Conservation (phyloP, 495 filamentous ascomycete species). For the Glonium stellatum region DNA sequence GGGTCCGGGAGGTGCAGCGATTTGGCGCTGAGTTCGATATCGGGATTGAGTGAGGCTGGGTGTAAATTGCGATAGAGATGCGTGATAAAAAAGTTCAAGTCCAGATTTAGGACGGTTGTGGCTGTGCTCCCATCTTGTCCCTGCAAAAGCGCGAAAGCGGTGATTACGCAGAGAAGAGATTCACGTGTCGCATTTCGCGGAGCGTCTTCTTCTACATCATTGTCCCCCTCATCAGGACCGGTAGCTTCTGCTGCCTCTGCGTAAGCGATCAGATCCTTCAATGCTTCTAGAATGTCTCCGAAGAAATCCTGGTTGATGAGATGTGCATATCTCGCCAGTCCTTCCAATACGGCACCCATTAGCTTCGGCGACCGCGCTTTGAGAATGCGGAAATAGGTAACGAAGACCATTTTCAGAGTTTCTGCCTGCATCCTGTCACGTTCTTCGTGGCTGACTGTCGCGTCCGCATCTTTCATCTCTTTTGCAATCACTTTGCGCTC, state of each 20-base stretch:
- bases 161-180: slow-evolving; percentile 88
- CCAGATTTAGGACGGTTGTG: slow-evolving; percentile 64
- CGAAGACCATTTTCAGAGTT: slow-evolving; percentile 91
- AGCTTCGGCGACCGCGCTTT: slow-evolving; percentile 70
- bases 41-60: slow-evolving; percentile 66
- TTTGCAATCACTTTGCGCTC: slow-evolving; percentile 83
- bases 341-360: slow-evolving; percentile 91
- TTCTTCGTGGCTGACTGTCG: slow-evolving; percentile 81
- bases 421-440: slow-evolving; percentile 88
- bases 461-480: slow-evolving; percentile 89
- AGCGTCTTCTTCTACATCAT: slow-evolving; percentile 41
- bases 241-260: slow-evolving; percentile 44
- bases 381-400: slow-evolving; percentile 86
- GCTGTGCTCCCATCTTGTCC: slow-evolving; percentile 72
- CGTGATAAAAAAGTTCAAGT: slow-evolving; percentile 88
- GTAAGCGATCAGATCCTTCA: slow-evolving; percentile 80
- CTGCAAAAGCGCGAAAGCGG: slow-evolving; percentile 85
- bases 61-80: slow-evolving; percentile 84
- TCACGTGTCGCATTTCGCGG: slow-evolving; percentile 67
- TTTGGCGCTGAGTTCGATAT: slow-evolving; percentile 77
- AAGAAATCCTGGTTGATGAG: slow-evolving; percentile 98
- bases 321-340: slow-evolving; percentile 84
- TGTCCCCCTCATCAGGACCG: slow-evolving; percentile 39
- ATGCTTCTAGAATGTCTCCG: slow-evolving; percentile 85
- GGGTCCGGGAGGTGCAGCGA: slow-evolving; percentile 76